Base-by-base conservation (phyloP, 768 basidiomycete species). In the Calvatia gigantea region DNA sequence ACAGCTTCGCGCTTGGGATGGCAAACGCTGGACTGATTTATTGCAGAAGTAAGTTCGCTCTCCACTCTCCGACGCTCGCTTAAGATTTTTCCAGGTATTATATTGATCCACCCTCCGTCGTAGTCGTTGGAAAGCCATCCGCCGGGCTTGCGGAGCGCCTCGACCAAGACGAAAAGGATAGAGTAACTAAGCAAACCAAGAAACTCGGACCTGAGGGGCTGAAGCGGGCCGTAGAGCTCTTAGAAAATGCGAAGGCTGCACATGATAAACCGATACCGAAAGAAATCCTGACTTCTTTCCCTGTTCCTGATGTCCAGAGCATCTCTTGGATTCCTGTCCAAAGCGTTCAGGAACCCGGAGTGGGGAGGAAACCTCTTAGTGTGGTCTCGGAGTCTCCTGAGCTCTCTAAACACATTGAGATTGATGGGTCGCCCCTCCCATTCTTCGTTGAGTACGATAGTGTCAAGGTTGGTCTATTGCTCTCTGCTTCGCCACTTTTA, bases 381-480 rank as follows among this genome's bases (percentile, higher is more conserved):
- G 58, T 59, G 9, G 52, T 67, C 12, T 58, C 65, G 3, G 58
- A 66, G 3, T 70, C 72, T 41, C 69, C 72, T 6, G 73, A 75
- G 6, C 75, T 97, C 19, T 74, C 79, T 54, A 74, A 75, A 56
- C 82, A 89, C 64, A 74, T 99, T 23, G 75, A 82, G 50, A 67
- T 72, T 2, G 94, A 97, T 61, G 87, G 86, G 2, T 66, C 76
- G 2, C 67, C 79, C 2, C 67, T 95, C 31, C 85, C 96, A 5
- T 95, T 94, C 73, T 95, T 94, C 67, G 83, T 96, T 8, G 88
- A 97, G 65, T 99, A 92, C 64, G 90, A 97, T 63, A 91, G 95
- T 68, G 93, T 96, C 45, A 82, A 93, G 75, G 94, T 90, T 46
- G 38, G 71, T 19, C 3, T 23, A 19, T 32, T 53, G 25, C 54